These are phyloP conservation scores for Chrysoporthe cubensis DNA, from an alignment of 2,329 filamentous ascomycete genomes.

Conservation along the genomic window DNA sequence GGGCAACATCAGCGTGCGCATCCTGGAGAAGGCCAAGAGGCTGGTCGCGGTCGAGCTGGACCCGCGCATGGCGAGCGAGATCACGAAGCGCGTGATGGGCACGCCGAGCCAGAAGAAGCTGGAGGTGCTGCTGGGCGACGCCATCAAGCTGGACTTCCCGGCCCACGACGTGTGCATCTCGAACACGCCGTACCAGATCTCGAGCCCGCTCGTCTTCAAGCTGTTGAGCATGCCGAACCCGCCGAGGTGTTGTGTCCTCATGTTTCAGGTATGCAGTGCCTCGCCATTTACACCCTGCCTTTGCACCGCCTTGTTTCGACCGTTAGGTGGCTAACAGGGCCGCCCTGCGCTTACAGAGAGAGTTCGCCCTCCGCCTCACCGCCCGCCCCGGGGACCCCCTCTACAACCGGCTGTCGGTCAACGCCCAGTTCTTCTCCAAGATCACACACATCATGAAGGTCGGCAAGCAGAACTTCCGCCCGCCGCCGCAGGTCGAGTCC, in stretches of 20 bases:
- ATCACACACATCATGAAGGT: conserved; percentile 85
- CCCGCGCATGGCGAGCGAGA: conserved; percentile 49
- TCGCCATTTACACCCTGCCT: too few species aligned
- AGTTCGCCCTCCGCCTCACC: conserved; percentile 89
- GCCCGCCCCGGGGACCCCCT: conserved; percentile 86
- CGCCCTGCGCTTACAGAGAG: conserved; percentile 80
- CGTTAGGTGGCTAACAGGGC: not conserved
- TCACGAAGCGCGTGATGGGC: conserved; percentile 88
- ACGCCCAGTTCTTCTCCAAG: conserved; percentile 83
- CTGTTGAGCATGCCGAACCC: conserved; percentile 81
- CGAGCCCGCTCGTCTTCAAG: conserved; percentile 77
- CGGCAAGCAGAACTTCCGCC: conserved; percentile 94
- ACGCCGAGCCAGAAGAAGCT: conserved; percentile 82
- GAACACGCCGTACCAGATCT: conserved; percentile 78
- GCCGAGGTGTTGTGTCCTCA: conserved; percentile 84
- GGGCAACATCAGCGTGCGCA: conserved; percentile 84
- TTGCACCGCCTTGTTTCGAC: not conserved
- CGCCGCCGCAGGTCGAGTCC: conserved; percentile 89
- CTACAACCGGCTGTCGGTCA: conserved; percentile 89
- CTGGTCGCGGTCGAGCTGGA: conserved; percentile 87
- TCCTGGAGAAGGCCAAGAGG: conserved; percentile 84
- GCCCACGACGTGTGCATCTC: conserved; percentile 81
- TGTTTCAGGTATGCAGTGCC: conserved; percentile 70
- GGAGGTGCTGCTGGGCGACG: conserved; percentile 88
- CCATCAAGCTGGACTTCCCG: conserved; percentile 79